A percentile compares a stretch with the other conserved stretches of the same genome.
Conservation (phyloP, 2,329 filamentous ascomycete genomes). For the Ophiostoma australiae region DNA sequence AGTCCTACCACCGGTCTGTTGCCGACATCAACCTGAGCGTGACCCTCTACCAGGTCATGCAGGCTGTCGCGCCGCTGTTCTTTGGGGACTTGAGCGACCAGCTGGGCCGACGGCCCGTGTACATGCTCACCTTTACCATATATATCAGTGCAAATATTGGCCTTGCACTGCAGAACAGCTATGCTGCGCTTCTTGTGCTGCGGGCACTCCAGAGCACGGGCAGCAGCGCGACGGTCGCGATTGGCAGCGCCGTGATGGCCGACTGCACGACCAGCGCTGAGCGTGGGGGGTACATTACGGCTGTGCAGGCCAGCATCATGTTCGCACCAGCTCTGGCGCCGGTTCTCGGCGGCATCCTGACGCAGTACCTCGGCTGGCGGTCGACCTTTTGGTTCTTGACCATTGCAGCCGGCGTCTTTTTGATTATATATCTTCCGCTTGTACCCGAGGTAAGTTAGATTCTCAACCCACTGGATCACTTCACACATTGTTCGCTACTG, state of each 20-base stretch:
- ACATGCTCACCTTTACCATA: slow-evolving; percentile 44
- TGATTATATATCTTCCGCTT: slow-evolving; percentile 33
- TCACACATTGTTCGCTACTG: neutral
- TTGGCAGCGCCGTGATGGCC: slow-evolving; percentile 49
- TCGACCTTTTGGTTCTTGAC: slow-evolving; percentile 54
- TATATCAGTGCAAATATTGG: slow-evolving; percentile 45
- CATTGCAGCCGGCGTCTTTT: slow-evolving; percentile 38
- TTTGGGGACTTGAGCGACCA: slow-evolving; percentile 49
- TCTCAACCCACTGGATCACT: too few species aligned
- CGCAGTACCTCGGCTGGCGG: slow-evolving; percentile 49
- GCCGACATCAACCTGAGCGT: slow-evolving; percentile 40
- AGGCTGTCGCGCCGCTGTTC: slow-evolving; percentile 48
- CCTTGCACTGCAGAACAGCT: slow-evolving; percentile 41
- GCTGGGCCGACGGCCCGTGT: slow-evolving; percentile 45
- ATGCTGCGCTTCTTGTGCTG: slow-evolving; percentile 44
- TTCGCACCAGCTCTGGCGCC: slow-evolving; percentile 43
- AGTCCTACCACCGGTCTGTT: slow-evolving; percentile 36
- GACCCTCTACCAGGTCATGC: slow-evolving; percentile 46
- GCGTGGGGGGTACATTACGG: slow-evolving; percentile 50
- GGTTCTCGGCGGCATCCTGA: slow-evolving; percentile 49
- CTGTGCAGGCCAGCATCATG: slow-evolving; percentile 41
- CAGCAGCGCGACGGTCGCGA: slow-evolving; percentile 50
- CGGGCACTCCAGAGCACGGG: slow-evolving; percentile 49
- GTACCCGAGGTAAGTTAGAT: slow-evolving; percentile 24
- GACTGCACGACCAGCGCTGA: slow-evolving; percentile 47